Percentiles rank a stretch among this genome's conserved stretches.
Conservation (phyloP, 1,139 yeast genomes). For the Hemisphaericaspora xylofermentans region DNA sequence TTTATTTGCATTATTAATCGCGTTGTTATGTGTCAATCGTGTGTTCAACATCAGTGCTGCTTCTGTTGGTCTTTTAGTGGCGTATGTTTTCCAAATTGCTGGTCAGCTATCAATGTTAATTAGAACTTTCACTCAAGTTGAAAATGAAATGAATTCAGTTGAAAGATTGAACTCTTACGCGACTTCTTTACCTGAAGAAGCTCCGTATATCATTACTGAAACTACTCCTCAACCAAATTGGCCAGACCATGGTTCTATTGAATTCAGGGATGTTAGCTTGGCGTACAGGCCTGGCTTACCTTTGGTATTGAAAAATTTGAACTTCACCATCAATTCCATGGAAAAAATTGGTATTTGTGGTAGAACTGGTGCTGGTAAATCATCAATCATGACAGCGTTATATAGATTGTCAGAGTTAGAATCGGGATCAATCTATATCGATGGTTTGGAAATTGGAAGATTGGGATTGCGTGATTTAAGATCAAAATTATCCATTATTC, state of each 20-base stretch:
- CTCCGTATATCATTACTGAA: slow-evolving; percentile 48
- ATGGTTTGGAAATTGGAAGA: slow-evolving; percentile 57
- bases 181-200: slow-evolving; percentile 39
- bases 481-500: slow-evolving; percentile 77
- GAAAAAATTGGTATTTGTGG: slow-evolving; percentile 78
- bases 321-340: slow-evolving; percentile 46
- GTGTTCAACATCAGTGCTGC: slow-evolving; percentile 64
- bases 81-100: slow-evolving; percentile 57
- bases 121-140: slow-evolving; percentile 66
- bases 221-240: slow-evolving; percentile 52
- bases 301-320: slow-evolving; percentile 59
- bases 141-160: slow-evolving; percentile 81
- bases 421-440: slow-evolving; percentile 54
- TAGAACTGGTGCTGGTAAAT: slow-evolving; percentile 80
- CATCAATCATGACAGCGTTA: slow-evolving; percentile 65
- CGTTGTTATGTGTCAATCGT: slow-evolving; percentile 64
- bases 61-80: slow-evolving; percentile 68
- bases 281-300: slow-evolving; percentile 79
- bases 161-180: slow-evolving; percentile 80
- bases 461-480: slow-evolving; percentile 80
- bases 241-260: slow-evolving; percentile 52
- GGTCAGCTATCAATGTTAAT: slow-evolving; percentile 51
- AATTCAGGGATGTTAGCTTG: slow-evolving; percentile 58
- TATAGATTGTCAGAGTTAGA: slow-evolving; percentile 59
- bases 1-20: slow-evolving; percentile 46